Conservation (phyloP, 108 stramenopile genomes). For the Nitzschia palea region DNA sequence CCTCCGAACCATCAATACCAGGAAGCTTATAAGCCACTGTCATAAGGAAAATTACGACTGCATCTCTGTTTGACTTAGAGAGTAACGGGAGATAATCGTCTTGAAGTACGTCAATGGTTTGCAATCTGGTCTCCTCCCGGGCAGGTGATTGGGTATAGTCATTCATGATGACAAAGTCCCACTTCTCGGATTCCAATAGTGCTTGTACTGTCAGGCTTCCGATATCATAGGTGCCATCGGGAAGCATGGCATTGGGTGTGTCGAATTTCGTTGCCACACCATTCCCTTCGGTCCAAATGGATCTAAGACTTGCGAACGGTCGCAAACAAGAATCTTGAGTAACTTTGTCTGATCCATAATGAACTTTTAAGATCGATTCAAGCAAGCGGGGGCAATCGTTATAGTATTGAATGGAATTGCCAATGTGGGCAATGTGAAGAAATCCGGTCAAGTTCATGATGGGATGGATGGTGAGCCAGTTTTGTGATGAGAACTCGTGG, state of each 20-base stretch:
- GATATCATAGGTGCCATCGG: constrained; percentile 55
- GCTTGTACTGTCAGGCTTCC: constrained; percentile 60
- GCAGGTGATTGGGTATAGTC: constrained; percentile 77
- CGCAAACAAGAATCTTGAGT: constrained; percentile 64
- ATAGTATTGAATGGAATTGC: constrained; percentile 78
- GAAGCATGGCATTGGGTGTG: constrained; percentile 27
- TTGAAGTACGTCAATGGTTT: constrained; percentile 35
- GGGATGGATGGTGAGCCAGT: too few species aligned
- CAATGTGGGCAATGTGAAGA: constrained; percentile 33
- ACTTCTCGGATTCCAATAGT: constrained; percentile 31
- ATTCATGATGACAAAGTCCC: constrained; percentile 77
- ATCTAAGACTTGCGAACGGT: constrained; percentile 52
- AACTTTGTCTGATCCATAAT: constrained; percentile 14
- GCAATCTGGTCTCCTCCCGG: constrained; percentile 32
- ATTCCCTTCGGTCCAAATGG: constrained; percentile 62
- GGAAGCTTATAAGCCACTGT: constrained; percentile 59
- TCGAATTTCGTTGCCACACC: constrained; percentile 64
- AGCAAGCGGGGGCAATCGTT: constrained; percentile 79
- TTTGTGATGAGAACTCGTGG: too few species aligned
- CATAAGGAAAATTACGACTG: constrained; percentile 47
- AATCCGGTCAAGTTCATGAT: too few species aligned
- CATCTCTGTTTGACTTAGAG: not conserved
- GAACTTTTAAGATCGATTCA: constrained; percentile 33
- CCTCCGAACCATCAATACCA: constrained; percentile 46
- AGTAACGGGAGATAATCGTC: constrained; percentile 52